Percentiles rank a stretch among this genome's conserved stretches.
These are phyloP conservation scores for Colletotrichum tropicicola DNA, from an alignment of 2,329 filamentous ascomycete species.

Conservation along the genomic window DNA sequence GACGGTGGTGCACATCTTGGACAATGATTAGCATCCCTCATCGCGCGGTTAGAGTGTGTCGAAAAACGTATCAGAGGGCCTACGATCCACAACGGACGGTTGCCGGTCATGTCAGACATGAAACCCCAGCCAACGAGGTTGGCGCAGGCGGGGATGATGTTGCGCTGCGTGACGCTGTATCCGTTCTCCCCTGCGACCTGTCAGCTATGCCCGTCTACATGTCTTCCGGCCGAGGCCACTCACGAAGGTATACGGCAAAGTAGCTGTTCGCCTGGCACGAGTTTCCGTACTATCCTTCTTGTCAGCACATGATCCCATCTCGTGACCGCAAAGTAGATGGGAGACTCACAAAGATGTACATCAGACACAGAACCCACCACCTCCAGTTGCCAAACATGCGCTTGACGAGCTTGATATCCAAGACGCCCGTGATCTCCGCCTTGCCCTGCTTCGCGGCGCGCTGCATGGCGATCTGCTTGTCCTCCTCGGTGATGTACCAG, in stretches of 20 bases:
- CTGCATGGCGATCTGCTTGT: constrained; percentile 33
- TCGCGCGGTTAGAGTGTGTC: too few species aligned
- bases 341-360: constrained; percentile 38
- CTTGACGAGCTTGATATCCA: constrained; percentile 33
- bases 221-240: accelerated
- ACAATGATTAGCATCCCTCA: background rate
- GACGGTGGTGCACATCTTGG: constrained; percentile 7
- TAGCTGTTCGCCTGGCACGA: constrained; percentile 17
- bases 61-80: background rate
- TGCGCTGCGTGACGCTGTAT: constrained; percentile 17
- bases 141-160: constrained; percentile 20
- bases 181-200: background rate
- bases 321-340: background rate
- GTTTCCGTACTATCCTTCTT: background rate
- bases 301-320: too few species aligned
- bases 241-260: constrained; percentile 14
- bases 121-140: constrained; percentile 17
- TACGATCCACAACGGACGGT: constrained; percentile 6
- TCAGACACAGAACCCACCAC: constrained; percentile 39
- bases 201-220: background rate
- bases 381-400: constrained; percentile 36
- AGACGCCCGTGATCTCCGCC: constrained; percentile 35
- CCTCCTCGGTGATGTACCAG: constrained; percentile 37
- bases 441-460: constrained; percentile 36
- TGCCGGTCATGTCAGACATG: constrained; percentile 11